Base-by-base conservation (phyloP, 495 filamentous ascomycete genomes). In the Penicillium simplicissimum region DNA sequence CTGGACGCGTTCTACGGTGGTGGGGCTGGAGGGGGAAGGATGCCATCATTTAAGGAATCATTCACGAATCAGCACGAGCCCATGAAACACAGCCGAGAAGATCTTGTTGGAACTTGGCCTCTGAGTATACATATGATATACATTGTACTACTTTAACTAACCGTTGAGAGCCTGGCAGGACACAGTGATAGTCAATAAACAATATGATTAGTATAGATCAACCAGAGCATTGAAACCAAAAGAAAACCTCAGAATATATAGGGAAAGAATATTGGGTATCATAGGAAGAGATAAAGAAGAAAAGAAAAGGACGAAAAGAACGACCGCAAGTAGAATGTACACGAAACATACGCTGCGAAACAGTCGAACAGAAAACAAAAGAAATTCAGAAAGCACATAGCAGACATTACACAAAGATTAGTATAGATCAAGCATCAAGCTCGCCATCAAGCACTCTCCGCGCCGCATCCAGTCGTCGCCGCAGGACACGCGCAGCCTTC, bases 401-500 rank as follows among this genome's bases (percentile, higher is more conserved):
- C 51, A 37, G 51, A 13, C 31, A 21, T 53, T 21, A 37, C 19
- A 21, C 31, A 2, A 8, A 53, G 31, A 53, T 62, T 38, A 15
- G 35, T 45, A 52, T 42, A 33, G 28, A 62, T 68, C 62, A 75
- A 66, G 74, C 66, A 68, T 81, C 79, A 28, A 82, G 70, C 67
- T 83, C 80, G 9, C 89, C 90, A 63, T 93, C 90, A 43, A 96
- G 72, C 3, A 87, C 82, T 43, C 87, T 77, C 64, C 86, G 80
- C 21, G 91, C 92, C 48, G 85, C 84, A 65, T 96, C 91, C 54
- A 96, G 76, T 64, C 87, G 79, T 61, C 89, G 75, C 55, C 91
- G 76, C 65, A 87, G 86, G 42, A 87, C 74, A 59, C 85, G 76
- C 34, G 82, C 85, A 55, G 89, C 86, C 52, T 85, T 82, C 34